A percentile compares a stretch with the other conserved stretches of the same genome.
phyloP scores from a whole-genome alignment of 495 filamentous ascomycete genomes.

The Penicillium herquei region DNA sequence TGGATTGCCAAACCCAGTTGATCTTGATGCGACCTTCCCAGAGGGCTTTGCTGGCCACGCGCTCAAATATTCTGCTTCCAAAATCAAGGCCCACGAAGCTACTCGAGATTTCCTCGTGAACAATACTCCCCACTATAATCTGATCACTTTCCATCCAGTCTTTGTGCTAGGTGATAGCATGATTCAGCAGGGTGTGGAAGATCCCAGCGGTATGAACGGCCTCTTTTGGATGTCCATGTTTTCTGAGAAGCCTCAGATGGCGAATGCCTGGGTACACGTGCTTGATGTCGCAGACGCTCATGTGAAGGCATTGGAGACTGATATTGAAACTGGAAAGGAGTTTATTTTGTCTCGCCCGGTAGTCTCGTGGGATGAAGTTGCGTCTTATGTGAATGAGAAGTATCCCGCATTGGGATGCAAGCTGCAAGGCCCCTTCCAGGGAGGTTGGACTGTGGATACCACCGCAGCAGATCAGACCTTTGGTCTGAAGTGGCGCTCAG shows the following conservation, averaged over 20 bases:
- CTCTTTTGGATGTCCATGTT: constrained; percentile 6
- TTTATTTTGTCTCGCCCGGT: constrained; percentile 19
- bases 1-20: constrained; percentile 6
- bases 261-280: constrained; percentile 17
- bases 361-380: constrained; percentile 26
- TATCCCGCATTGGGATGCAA: constrained; percentile 25
- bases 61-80: constrained; percentile 19
- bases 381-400: constrained; percentile 20
- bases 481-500: constrained; percentile 25
- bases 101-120: constrained; percentile 22
- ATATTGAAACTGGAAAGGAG: constrained; percentile 9
- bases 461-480: constrained; percentile 47
- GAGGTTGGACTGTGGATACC: constrained; percentile 46
- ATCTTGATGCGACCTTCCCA: constrained; percentile 1
- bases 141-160: constrained; percentile 17
- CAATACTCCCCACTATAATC: constrained; percentile 15
- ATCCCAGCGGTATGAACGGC: constrained; percentile 13
- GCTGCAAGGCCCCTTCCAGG: constrained; percentile 20
- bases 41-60: constrained; percentile 2
- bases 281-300: constrained; percentile 20
- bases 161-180: constrained; percentile 18
- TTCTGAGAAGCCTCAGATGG: constrained; percentile 2
- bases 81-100: constrained; percentile 27
- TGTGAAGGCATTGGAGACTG: constrained; percentile 12
- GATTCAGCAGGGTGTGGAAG: constrained; percentile 7